These are phyloP conservation scores for Penicillium verrucosum DNA, from an alignment of 2,329 filamentous ascomycete species.

Conservation along the genomic window DNA sequence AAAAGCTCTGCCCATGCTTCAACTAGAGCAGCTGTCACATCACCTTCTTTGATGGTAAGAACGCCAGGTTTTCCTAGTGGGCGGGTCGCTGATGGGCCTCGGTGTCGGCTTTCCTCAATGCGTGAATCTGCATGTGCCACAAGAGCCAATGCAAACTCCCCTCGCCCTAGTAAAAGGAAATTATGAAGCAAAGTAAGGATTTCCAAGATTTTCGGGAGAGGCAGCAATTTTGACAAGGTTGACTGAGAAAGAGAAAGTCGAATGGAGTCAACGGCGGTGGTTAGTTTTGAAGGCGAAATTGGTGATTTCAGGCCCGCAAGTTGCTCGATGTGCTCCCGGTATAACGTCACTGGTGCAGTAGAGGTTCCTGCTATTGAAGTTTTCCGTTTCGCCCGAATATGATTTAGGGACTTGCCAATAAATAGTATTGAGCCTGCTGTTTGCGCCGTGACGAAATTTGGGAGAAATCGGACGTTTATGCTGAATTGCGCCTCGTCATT, in stretches of 20 bases:
- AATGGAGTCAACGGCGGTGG: constrained; percentile 70
- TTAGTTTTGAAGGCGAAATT: constrained; percentile 67
- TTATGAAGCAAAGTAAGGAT: constrained; percentile 74
- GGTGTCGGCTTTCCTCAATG: constrained; percentile 66
- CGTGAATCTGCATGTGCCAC: constrained; percentile 81
- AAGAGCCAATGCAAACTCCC: constrained; percentile 86
- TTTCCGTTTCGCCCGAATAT: constrained; percentile 60
- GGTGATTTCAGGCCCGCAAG: constrained; percentile 69
- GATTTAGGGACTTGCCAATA: constrained; percentile 82
- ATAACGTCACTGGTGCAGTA: constrained; percentile 56
- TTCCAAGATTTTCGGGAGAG: constrained; percentile 71
- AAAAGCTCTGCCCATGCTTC: constrained; percentile 77
- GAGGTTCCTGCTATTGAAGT: constrained; percentile 32
- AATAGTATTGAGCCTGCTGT: constrained; percentile 84
- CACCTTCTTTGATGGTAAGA: constrained; percentile 77
- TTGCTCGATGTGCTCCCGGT: constrained; percentile 48
- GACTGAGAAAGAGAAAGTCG: constrained; percentile 79
- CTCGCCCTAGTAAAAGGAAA: constrained; percentile 81
- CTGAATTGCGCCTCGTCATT: constrained; percentile 54
- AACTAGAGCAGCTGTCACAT: constrained; percentile 72
- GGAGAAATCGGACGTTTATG: constrained; percentile 61
- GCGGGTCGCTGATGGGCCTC: constrained; percentile 53
- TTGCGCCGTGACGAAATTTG: constrained; percentile 71
- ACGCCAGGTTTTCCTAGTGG: constrained; percentile 56
- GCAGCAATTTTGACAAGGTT: constrained; percentile 76